Evolutionary conservation across 1,139 yeast genomes (phyloP).

Genomic region (Geotrichum restrictum): DNA sequence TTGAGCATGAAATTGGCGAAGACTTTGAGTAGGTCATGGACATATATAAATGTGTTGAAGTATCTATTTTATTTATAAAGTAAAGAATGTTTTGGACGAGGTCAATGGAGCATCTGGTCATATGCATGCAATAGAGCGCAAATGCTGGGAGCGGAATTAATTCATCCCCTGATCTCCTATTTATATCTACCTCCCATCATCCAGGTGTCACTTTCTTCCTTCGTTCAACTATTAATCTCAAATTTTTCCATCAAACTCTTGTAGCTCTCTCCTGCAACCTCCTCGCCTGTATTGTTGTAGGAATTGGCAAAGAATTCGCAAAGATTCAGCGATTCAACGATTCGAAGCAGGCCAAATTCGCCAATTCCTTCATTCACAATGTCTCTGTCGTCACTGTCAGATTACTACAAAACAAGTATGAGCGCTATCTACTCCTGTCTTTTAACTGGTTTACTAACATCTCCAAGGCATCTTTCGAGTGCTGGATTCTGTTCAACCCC

Average conservation of each 20-base stretch:
- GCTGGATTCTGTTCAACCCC: constrained; percentile 39
- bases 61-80: constrained; percentile 1
- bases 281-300: too few species aligned
- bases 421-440: neutral
- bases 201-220: neutral
- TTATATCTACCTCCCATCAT: neutral
- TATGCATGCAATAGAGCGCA: too few species aligned
- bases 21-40: constrained; percentile 17
- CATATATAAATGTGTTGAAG: neutral
- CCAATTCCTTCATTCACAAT: neutral
- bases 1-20: constrained; percentile 22
- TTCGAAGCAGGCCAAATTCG: too few species aligned
- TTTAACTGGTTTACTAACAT: neutral
- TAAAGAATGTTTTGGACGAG: neutral
- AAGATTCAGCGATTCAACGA: neutral
- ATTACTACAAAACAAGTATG: constrained; percentile 18
- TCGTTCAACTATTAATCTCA: too few species aligned
- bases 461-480: constrained; percentile 30
- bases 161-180: neutral
- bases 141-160: neutral
- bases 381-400: constrained; percentile 17
- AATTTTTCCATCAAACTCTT: neutral
- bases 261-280: too few species aligned
- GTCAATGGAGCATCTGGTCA: neutral
- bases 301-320: neutral